Percentiles rank a stretch among this genome's conserved stretches.
phyloP scores from a whole-genome alignment of 257 asterid genomes.

The Capsicum chinense region DNA sequence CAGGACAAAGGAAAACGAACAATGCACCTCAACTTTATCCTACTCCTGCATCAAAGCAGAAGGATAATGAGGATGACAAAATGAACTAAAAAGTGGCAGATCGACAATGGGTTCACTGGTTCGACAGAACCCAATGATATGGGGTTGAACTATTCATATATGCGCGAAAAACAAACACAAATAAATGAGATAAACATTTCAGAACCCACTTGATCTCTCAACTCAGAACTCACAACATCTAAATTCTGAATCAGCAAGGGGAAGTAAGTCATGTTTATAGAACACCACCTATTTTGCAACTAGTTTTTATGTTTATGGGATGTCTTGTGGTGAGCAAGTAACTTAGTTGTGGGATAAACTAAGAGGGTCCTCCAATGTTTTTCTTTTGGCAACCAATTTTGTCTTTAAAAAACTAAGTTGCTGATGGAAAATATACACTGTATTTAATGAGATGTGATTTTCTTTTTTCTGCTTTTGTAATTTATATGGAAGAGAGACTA shows the following conservation, averaged over 20 bases:
- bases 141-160: background rate
- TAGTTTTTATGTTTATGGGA: conserved; percentile 12
- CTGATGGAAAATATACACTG: background rate
- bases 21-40: conserved; percentile 56
- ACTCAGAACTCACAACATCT: conserved; percentile 7
- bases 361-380: background rate
- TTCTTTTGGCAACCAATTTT: conserved; percentile 17
- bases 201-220: background rate
- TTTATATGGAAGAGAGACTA: conserved; percentile 3
- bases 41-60: conserved; percentile 43
- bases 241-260: background rate
- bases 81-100: conserved; percentile 39
- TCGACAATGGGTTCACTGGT: conserved; percentile 5
- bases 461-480: conserved; percentile 1
- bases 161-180: background rate
- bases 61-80: conserved; percentile 34
- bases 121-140: background rate
- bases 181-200: background rate
- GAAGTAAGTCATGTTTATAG: background rate
- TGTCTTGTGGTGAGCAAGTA: conserved; percentile 17
- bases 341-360: conserved; percentile 11
- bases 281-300: background rate
- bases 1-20: conserved; percentile 62
- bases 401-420: background rate
- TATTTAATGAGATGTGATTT: background rate